Base-by-base conservation (phyloP, 2,329 filamentous ascomycete genomes). In the Lachnellula cervina region DNA sequence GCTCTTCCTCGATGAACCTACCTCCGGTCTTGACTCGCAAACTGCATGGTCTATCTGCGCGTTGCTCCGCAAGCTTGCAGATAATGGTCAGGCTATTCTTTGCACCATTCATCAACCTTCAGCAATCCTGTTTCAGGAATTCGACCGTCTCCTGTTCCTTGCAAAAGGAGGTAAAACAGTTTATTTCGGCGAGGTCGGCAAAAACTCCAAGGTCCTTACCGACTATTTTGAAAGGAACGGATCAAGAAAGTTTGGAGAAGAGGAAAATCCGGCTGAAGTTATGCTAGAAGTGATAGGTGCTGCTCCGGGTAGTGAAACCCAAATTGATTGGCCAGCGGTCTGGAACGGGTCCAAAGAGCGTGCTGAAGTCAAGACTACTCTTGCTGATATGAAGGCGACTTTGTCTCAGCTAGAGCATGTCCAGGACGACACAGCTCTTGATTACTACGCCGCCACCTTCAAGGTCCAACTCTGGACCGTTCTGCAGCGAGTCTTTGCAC, bases 81-180 rank as follows among this genome's bases (percentile, higher is more conserved):
- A 93, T 71, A 88, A 85, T 60, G 92, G 93, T 16, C 90, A 95
- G 70, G 92, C 93, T 51, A 90, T 97, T 72, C 84, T 97, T n/a
- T 96, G 91, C 75, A 97, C 93, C 0, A 97, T 97, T 59, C 93
- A 97, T 71, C 93, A 97, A 72, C 93, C 93, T n/a, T 95, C 90
- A 14, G 91, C 92, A 35, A 91, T 96, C 80, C 80, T 97, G 52
- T 96, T 97, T 77, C 89, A 96, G 70, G 87, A 90, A 56, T 97
- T 94, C 69, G 89, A 94, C 67, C 82, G 88, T 56, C 80, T 94
- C 7, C 78, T 93, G 34, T 90, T 94, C 75, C 76, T 94, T 16
- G 84, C 86, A 35, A 86, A 82, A 67, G 89, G 89, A 54, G 89
- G 89, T 54, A 81, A 78, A 68, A 90, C 88, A 1, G 87, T 93